Percentiles rank a stretch among this genome's conserved stretches.
phyloP scores from a whole-genome alignment of 192 early-diverging fungal species.

The Mortierella antarctica region DNA sequence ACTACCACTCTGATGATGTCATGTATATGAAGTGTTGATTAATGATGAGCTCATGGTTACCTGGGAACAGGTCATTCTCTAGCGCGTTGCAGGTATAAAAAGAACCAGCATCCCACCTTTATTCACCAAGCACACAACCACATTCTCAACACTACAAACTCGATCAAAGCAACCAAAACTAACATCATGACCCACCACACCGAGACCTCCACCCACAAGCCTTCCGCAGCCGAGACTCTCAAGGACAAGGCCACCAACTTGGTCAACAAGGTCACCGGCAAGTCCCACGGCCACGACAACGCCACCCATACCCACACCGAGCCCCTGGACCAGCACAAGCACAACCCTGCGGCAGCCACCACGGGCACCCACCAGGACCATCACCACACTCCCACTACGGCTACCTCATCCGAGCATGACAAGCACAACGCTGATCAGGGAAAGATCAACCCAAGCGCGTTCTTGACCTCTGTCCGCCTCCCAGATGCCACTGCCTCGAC shows the following conservation, averaged over 20 bases:
- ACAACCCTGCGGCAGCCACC: background rate
- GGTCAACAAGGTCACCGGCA: conserved; percentile 31
- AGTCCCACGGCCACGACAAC: conserved; percentile 3
- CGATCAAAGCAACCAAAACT: background rate
- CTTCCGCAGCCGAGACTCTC: conserved; percentile 28
- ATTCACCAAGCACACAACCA: no score
- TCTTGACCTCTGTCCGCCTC: conserved; percentile 5
- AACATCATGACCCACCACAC: conserved; percentile 15
- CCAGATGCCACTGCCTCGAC: background rate
- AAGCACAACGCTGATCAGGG: background rate
- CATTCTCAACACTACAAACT: no score
- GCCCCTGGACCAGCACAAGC: background rate
- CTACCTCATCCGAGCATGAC: background rate
- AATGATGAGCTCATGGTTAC: no score
- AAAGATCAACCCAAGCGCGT: conserved; percentile 3
- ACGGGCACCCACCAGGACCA: background rate
- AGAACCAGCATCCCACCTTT: background rate
- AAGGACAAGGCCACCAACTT: conserved; percentile 42
- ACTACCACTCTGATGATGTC: no score
- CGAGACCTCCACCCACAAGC: conserved; percentile 22
- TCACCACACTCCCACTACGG: background rate
- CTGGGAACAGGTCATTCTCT: no score
- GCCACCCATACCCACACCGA: background rate
- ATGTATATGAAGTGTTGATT: no score
- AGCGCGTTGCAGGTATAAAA: background rate